These are phyloP conservation scores for Pyronema domesticum DNA, from an alignment of 495 filamentous ascomycete genomes.

Conservation along the genomic window DNA sequence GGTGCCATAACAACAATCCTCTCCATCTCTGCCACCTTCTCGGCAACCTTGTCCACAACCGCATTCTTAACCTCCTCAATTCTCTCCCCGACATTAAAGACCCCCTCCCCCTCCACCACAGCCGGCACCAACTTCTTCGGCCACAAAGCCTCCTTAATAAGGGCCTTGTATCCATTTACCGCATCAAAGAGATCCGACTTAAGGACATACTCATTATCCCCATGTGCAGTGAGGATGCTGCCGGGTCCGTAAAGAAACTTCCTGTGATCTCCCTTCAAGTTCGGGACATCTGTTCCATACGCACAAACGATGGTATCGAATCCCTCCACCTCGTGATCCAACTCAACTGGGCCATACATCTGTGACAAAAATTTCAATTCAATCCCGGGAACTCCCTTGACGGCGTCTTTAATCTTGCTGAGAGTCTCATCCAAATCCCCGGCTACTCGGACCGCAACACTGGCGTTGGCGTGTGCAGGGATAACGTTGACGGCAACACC, in stretches of 20 bases:
- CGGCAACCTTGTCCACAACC: no score
- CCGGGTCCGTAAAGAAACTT: constrained; percentile 82
- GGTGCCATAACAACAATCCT: no score
- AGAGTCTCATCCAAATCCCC: constrained; percentile 43
- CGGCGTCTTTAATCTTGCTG: constrained; percentile 37
- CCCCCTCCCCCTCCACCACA: constrained; percentile 7
- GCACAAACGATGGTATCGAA: constrained; percentile 68
- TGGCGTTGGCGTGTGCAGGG: constrained; percentile 48
- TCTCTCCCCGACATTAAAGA: neutral
- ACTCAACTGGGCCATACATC: constrained; percentile 57
- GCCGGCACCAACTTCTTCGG: constrained; percentile 23
- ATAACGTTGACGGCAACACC: constrained; percentile 85
- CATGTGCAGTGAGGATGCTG: constrained; percentile 69
- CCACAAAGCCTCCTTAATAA: constrained; percentile 45
- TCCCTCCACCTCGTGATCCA: constrained; percentile 63
- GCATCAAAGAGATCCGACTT: constrained; percentile 49
- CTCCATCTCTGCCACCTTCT: no score
- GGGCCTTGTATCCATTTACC: constrained; percentile 50
- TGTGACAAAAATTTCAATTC: constrained; percentile 37
- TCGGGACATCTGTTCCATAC: constrained; percentile 83
- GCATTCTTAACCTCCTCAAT: no score
- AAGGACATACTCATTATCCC: constrained; percentile 61
- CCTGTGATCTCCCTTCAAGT: constrained; percentile 52
- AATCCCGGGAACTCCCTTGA: constrained; percentile 37
- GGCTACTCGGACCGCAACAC: constrained; percentile 55